Conservation (phyloP, 2,329 filamentous ascomycete species). For the Hansfordia pulvinata region DNA sequence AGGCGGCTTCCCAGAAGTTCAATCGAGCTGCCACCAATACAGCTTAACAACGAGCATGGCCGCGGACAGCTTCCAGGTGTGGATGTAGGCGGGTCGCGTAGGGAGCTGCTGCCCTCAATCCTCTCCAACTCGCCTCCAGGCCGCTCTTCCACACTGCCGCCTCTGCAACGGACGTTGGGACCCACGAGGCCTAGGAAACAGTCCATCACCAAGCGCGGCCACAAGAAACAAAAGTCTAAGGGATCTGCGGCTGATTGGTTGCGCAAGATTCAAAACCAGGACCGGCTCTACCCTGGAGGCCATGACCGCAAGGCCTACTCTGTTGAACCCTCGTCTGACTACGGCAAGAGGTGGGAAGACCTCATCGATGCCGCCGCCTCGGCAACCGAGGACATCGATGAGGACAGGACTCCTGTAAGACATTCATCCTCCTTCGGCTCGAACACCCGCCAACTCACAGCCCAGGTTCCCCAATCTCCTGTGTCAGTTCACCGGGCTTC, state of each 20-base stretch:
- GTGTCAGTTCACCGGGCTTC: conserved; percentile 50
- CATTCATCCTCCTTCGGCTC: conserved; percentile 19
- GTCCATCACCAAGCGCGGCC: conserved; percentile 71
- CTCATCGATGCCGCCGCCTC: conserved; percentile 87
- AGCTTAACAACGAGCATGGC: conserved; percentile 30
- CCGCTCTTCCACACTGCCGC: conserved; percentile 77
- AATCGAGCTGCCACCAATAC: conserved; percentile 61
- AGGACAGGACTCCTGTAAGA: conserved; percentile 77
- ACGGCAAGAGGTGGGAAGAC: conserved; percentile 91
- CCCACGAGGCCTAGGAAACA: conserved; percentile 67
- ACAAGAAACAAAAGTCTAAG: conserved; percentile 65
- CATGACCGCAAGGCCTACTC: conserved; percentile 75
- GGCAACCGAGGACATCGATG: conserved; percentile 80
- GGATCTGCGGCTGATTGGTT: conserved; percentile 57
- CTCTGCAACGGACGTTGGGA: conserved; percentile 62
- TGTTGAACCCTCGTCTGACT: conserved; percentile 68
- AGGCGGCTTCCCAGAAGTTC: conserved; percentile 50
- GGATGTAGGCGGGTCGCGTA: no score
- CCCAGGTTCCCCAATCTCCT: conserved; percentile 50
- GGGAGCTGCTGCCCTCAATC: conserved; percentile 73
- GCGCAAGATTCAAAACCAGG: conserved; percentile 42
- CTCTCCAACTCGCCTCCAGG: conserved; percentile 70
- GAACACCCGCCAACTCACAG: conserved; percentile 28
- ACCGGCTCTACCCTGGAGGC: conserved; percentile 50
- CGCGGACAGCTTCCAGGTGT: no score